A percentile compares a stretch with the other conserved stretches of the same genome.
These are phyloP conservation scores for Sporothrix variecibatus DNA, from an alignment of 2,329 filamentous ascomycete genomes.

Conservation along the genomic window DNA sequence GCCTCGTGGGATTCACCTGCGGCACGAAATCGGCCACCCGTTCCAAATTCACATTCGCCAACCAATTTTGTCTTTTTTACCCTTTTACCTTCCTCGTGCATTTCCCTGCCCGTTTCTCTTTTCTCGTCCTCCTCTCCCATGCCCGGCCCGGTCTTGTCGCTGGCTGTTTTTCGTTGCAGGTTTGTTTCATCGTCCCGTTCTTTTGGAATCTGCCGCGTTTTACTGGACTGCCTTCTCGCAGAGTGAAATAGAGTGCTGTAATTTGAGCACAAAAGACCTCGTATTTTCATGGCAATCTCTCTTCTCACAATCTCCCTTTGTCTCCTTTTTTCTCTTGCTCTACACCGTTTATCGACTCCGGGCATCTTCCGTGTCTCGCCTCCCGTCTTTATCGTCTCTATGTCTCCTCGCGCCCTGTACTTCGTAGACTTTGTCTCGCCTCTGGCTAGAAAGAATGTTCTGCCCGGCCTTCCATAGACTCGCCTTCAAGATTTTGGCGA, in stretches of 20 bases:
- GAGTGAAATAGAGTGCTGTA: neutral
- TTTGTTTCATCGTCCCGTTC: conserved; percentile 28
- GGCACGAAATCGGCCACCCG: conserved; percentile 2
- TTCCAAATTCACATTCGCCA: neutral
- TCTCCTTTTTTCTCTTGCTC: neutral
- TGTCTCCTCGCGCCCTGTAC: neutral
- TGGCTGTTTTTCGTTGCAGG: conserved; percentile 27
- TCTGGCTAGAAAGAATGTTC: conserved; percentile 15
- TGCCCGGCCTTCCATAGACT: conserved; percentile 10
- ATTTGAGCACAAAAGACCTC: neutral
- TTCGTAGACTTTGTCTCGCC: neutral
- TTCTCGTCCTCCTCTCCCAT: conserved; percentile 5
- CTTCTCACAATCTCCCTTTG: neutral
- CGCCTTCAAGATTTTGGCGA: neutral
- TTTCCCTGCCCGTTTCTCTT: neutral
- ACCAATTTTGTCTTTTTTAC: neutral
- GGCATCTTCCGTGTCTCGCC: neutral
- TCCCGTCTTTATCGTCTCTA: neutral
- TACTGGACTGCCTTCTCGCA: neutral
- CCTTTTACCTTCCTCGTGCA: neutral
- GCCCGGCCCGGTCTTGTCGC: conserved; percentile 16
- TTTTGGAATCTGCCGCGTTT: neutral
- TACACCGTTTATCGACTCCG: neutral
- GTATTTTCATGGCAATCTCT: neutral
- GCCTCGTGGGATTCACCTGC: conserved; percentile 14